Percentiles rank a stretch among this genome's conserved stretches.
phyloP scores from a whole-genome alignment of 805 yeast species.

The Brettanomyces nanus region DNA sequence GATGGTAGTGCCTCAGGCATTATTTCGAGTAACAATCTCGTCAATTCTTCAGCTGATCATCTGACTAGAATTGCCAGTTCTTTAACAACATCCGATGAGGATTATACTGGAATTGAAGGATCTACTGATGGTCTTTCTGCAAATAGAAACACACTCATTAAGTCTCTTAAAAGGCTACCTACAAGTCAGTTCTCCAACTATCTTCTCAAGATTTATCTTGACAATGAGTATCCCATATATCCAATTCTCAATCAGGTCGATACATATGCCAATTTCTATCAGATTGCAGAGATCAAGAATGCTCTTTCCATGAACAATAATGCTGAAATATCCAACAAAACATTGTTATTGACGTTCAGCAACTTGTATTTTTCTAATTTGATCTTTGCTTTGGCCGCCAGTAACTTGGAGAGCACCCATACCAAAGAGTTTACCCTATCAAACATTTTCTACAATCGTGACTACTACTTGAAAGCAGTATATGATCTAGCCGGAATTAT shows the following conservation, averaged over 20 bases:
- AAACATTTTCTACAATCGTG: background rate
- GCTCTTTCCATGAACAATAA: background rate
- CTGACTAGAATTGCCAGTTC: background rate
- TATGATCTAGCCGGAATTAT: background rate
- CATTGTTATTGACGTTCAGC: background rate
- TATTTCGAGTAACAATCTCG: background rate
- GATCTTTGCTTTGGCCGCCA: background rate
- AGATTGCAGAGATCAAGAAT: background rate
- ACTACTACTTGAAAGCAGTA: background rate
- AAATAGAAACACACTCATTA: background rate
- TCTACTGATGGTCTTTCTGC: too few relatives aligned
- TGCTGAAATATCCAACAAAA: background rate
- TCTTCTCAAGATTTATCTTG: constrained; percentile 1
- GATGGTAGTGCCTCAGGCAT: background rate
- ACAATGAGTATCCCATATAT: constrained; percentile 2
- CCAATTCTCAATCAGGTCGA: constrained; percentile 1
- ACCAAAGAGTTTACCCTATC: background rate
- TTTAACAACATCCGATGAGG: too few relatives aligned
- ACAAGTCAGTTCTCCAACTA: background rate
- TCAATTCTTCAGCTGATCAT: background rate
- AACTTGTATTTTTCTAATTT: background rate
- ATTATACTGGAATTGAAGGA: background rate
- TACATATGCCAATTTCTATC: constrained; percentile 1
- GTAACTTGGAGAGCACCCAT: background rate
- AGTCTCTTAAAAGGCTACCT: background rate